Conservation (phyloP, 768 basidiomycete species). For the Pleurotus platypus region DNA sequence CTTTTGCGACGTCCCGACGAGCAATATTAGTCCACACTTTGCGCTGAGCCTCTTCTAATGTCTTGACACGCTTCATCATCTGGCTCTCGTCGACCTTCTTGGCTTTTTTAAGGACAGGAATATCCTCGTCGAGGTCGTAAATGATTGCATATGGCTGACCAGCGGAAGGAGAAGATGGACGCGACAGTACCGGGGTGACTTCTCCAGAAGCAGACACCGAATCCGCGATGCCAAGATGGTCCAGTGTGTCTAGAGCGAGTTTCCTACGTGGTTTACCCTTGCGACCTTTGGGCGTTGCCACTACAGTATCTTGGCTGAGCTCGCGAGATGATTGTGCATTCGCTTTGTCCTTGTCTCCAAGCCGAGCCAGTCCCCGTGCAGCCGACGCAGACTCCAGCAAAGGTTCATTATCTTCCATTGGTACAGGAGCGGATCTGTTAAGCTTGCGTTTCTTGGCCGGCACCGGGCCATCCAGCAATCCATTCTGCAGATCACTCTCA, state of each 20-base stretch:
- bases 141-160: slow-evolving; percentile 51
- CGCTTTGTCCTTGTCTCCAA: slow-evolving; percentile 52
- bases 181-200: slow-evolving; percentile 63
- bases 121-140: slow-evolving; percentile 66
- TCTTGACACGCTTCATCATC: slow-evolving; percentile 72
- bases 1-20: slow-evolving; percentile 79
- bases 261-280: slow-evolving; percentile 60
- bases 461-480: background rate
- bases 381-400: background rate
- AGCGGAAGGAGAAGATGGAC: slow-evolving; percentile 66
- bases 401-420: background rate
- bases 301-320: slow-evolving; percentile 54
- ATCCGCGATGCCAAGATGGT: slow-evolving; percentile 39
- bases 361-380: background rate
- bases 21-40: slow-evolving; percentile 93
- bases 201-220: slow-evolving; percentile 62
- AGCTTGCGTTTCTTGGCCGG: background rate
- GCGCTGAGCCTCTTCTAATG: slow-evolving; percentile 78
- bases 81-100: slow-evolving; percentile 72
- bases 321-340: slow-evolving; percentile 44
- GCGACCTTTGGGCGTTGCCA: slow-evolving; percentile 49
- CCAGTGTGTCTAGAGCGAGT: slow-evolving; percentile 43
- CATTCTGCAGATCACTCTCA: background rate
- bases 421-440: background rate
- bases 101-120: slow-evolving; percentile 71